phyloP scores from a whole-genome alignment of 78 protist species.

The Dictyostelium citrinum region DNA sequence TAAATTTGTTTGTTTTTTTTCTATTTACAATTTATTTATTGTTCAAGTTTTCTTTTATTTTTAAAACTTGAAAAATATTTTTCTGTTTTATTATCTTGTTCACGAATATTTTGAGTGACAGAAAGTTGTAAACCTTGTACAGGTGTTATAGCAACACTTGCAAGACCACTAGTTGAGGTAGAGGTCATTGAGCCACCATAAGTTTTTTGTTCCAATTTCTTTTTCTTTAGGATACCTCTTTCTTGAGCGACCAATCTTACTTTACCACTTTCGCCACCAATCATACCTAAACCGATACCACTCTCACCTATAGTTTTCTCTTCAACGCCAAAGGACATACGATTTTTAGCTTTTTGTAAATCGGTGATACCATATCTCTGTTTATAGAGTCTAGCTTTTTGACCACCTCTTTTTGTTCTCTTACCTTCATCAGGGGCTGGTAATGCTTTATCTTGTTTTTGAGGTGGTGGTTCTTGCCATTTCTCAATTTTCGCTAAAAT shows the following conservation, averaged over 20 bases:
- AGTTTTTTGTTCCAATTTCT: constrained; percentile 52
- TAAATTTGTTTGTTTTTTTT: not conserved
- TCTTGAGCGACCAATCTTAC: constrained; percentile 72
- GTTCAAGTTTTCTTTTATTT: constrained; percentile 13
- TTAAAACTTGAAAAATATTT: not conserved
- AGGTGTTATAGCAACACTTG: constrained; percentile 42
- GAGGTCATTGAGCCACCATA: constrained; percentile 14
- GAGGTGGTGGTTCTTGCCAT: constrained; percentile 88
- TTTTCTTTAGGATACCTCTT: constrained; percentile 68
- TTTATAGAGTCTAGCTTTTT: constrained; percentile 34
- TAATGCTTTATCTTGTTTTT: constrained; percentile 70
- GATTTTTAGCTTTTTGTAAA: constrained; percentile 47
- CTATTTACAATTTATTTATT: not conserved
- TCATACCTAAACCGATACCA: constrained; percentile 76
- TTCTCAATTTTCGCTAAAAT: constrained; percentile 78
- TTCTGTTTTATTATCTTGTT: not conserved
- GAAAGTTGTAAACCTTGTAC: not conserved
- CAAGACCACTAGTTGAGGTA: not conserved
- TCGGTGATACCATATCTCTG: constrained; percentile 57
- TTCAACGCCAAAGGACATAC: constrained; percentile 72
- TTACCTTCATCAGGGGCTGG: constrained; percentile 80
- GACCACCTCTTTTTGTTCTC: constrained; percentile 81
- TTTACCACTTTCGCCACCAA: constrained; percentile 68
- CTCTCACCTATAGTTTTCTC: constrained; percentile 54
- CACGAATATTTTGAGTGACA: not conserved